phyloP scores from a whole-genome alignment of 768 basidiomycete species.

The Lanmaoa pseudosensibilis region DNA sequence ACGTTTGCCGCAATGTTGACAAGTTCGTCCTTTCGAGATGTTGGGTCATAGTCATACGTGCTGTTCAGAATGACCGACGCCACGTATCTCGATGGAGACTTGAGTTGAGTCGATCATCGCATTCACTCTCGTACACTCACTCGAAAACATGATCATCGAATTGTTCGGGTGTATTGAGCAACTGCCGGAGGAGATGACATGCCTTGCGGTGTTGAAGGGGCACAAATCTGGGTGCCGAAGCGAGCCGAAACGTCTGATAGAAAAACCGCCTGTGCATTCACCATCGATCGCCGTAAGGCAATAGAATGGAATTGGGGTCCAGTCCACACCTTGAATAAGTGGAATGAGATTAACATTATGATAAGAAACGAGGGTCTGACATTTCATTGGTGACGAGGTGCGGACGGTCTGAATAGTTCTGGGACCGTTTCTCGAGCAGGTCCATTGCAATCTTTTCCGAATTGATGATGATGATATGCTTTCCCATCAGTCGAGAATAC shows the following conservation, averaged over 20 bases:
- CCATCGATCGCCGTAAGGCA: constrained; percentile 27
- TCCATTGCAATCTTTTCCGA: constrained; percentile 10
- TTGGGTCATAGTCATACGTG: constrained; percentile 18
- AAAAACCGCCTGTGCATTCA: constrained; percentile 24
- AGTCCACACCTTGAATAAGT: constrained; percentile 11
- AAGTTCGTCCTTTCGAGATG: constrained; percentile 7
- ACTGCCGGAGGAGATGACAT: constrained; percentile 35
- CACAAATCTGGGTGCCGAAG: constrained; percentile 21
- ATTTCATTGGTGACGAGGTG: not conserved
- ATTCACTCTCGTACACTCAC: constrained; percentile 11
- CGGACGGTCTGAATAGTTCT: constrained; percentile 13
- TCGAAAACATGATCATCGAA: constrained; percentile 34
- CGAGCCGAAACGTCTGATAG: constrained; percentile 16
- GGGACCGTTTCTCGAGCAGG: constrained; percentile 7
- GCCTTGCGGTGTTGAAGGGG: constrained; percentile 29
- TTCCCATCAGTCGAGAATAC: constrained; percentile 2
- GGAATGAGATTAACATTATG: not conserved
- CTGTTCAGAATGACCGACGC: constrained; percentile 16
- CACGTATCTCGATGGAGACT: constrained; percentile 6
- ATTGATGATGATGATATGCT: constrained; percentile 11
- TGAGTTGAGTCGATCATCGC: not conserved
- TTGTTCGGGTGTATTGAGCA: constrained; percentile 35
- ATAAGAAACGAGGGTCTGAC: not conserved
- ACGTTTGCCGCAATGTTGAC: not conserved
- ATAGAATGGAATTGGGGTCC: constrained; percentile 11